phyloP scores from a whole-genome alignment of 2,329 filamentous ascomycete genomes.

The Tolypocladium cylindrosporum region DNA sequence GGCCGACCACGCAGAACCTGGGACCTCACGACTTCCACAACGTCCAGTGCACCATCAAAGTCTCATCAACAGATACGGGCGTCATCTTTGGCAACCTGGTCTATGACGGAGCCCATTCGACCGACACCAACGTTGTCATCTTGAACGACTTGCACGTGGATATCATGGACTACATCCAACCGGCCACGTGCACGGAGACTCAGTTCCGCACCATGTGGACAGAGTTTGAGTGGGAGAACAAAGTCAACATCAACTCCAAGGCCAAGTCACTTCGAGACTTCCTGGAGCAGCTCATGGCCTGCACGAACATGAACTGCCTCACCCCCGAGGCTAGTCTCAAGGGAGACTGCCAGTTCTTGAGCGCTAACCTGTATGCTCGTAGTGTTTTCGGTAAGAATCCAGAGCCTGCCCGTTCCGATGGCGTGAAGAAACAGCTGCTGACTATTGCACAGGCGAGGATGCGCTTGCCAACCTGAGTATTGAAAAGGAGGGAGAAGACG shows the following conservation, averaged over 20 bases:
- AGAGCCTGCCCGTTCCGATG: not conserved
- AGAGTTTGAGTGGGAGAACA: slow-evolving; percentile 99
- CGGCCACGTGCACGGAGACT: slow-evolving; percentile 90
- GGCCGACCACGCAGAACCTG: slow-evolving; percentile 91
- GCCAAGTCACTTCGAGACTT: slow-evolving; percentile 86
- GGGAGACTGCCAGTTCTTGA: slow-evolving; percentile 96
- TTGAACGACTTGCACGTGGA: slow-evolving; percentile 97
- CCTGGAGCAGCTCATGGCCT: slow-evolving; percentile 88
- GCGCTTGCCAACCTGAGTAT: slow-evolving; percentile 95
- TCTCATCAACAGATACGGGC: slow-evolving; percentile 93
- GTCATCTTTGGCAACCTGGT: slow-evolving; percentile 99
- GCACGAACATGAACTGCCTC: slow-evolving; percentile 96
- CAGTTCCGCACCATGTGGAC: slow-evolving; percentile 99
- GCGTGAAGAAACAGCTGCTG: slow-evolving; percentile 7
- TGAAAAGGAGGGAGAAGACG: slow-evolving; percentile 92
- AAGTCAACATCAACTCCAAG: slow-evolving; percentile 99
- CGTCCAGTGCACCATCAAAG: slow-evolving; percentile 97
- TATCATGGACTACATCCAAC: slow-evolving; percentile 99
- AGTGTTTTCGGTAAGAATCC: slow-evolving; percentile 84
- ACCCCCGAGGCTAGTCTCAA: slow-evolving; percentile 94
- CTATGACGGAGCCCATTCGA: slow-evolving; percentile 87
- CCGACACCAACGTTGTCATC: slow-evolving; percentile 93
- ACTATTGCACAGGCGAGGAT: slow-evolving; percentile 70
- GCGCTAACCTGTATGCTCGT: slow-evolving; percentile 89
- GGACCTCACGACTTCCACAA: slow-evolving; percentile 96